A percentile compares a stretch with the other conserved stretches of the same genome.
These are phyloP conservation scores for Coemansia sp. DNA, from an alignment of 192 early-diverging fungal species.

Conservation along the genomic window DNA sequence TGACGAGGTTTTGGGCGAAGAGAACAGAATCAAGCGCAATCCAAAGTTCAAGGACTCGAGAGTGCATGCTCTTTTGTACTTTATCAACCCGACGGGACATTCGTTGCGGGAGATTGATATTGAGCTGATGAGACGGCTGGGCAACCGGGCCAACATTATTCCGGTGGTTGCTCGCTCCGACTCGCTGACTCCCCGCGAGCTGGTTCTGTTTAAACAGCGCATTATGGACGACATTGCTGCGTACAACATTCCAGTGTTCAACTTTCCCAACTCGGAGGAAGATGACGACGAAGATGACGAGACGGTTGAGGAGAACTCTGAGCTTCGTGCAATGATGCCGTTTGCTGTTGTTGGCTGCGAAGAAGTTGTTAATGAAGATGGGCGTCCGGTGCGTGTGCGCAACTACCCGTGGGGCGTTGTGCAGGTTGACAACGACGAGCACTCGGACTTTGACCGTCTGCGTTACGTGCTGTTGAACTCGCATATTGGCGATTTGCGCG, in stretches of 20 bases:
- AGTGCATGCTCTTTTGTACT: slow-evolving; percentile 95
- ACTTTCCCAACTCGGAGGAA: slow-evolving; percentile 94
- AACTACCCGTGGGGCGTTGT: slow-evolving; percentile 96
- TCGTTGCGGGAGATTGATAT: slow-evolving; percentile 94
- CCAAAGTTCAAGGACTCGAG: slow-evolving; percentile 93
- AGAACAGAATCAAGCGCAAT: slow-evolving; percentile 80
- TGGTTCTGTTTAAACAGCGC: slow-evolving; percentile 85
- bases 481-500: slow-evolving; percentile 96
- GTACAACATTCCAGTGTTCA: slow-evolving; percentile 96
- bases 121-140: slow-evolving; percentile 88
- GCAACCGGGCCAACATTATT: slow-evolving; percentile 91
- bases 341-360: slow-evolving; percentile 97
- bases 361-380: slow-evolving; percentile 77
- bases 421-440: slow-evolving; percentile 94
- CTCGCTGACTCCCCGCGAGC: slow-evolving; percentile 83
- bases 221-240: slow-evolving; percentile 97
- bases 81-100: slow-evolving; percentile 96
- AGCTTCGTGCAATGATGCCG: slow-evolving; percentile 86
- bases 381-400: slow-evolving; percentile 87
- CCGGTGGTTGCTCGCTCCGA: slow-evolving; percentile 96
- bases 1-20: slow-evolving; percentile 90
- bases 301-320: slow-evolving; percentile 96
- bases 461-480: slow-evolving; percentile 92
- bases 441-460: slow-evolving; percentile 95
- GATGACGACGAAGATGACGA: slow-evolving; percentile 99